phyloP scores from a whole-genome alignment of 768 basidiomycete species.

The Pleurotus salmoneostramineus region DNA sequence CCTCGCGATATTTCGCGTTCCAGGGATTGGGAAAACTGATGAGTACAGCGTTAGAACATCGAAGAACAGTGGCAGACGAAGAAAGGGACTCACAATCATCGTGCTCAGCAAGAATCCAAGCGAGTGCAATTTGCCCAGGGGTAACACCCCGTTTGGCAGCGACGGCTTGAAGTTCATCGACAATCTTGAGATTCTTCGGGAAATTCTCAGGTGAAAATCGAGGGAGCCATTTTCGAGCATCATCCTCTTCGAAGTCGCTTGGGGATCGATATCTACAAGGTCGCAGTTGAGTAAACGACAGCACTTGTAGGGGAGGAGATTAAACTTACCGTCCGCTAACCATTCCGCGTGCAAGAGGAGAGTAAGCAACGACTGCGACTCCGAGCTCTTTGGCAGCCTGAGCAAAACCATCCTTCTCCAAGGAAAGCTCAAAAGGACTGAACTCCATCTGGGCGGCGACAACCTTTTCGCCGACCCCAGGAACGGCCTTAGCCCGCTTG shows the following conservation, averaged over 20 bases:
- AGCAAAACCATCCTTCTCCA: conserved; percentile 25
- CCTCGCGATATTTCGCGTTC: conserved; percentile 13
- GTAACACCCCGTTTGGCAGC: conserved; percentile 25
- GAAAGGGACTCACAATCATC: conserved; percentile 11
- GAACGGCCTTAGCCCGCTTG: conserved; percentile 23
- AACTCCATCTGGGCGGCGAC: conserved; percentile 28
- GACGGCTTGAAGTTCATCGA: conserved; percentile 25
- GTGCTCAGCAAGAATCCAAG: conserved; percentile 17
- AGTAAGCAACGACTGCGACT: conserved; percentile 26
- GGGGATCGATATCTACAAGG: conserved; percentile 20
- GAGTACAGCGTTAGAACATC: not conserved
- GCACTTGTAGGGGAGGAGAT: conserved; percentile 4
- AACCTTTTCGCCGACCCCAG: conserved; percentile 19
- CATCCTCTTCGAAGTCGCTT: conserved; percentile 30
- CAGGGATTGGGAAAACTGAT: conserved; percentile 22
- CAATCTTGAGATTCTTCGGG: conserved; percentile 35
- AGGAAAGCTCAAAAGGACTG: conserved; percentile 18
- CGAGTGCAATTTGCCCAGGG: conserved; percentile 21
- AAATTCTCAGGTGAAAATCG: conserved; percentile 36
- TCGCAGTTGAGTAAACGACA: not conserved
- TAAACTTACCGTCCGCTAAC: conserved; percentile 23
- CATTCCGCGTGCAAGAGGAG: conserved; percentile 30
- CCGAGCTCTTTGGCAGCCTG: conserved; percentile 24
- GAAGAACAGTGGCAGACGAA: not conserved
- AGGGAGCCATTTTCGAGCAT: conserved; percentile 26